Percentiles rank a stretch among this genome's conserved stretches.
Evolutionary conservation across 2,329 filamentous ascomycete genomes (phyloP).

Genomic region (Cryphonectria radicalis): DNA sequence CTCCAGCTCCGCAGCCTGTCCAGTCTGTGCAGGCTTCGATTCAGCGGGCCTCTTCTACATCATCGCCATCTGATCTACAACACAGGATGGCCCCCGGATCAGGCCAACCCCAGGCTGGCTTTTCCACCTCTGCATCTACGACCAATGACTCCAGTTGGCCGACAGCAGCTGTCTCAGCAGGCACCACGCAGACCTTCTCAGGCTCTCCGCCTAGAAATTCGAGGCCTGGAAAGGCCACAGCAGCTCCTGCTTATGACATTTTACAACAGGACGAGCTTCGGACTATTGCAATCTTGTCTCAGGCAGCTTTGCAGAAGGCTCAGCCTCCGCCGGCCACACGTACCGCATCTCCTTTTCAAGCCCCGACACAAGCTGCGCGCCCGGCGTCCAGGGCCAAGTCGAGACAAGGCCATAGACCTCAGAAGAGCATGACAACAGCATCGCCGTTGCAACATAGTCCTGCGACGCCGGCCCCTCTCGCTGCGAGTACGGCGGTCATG

Average conservation of each 20-base stretch:
- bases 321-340: slow-evolving; percentile 40
- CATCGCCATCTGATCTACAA: slow-evolving; percentile 12
- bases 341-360: slow-evolving; percentile 37
- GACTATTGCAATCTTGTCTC: slow-evolving; percentile 31
- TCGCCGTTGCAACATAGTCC: slow-evolving; percentile 28
- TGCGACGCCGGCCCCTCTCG: slow-evolving; percentile 19
- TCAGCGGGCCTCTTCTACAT: slow-evolving; percentile 3
- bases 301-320: slow-evolving; percentile 34
- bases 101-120: slow-evolving; percentile 10
- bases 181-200: slow-evolving; percentile 7
- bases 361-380: slow-evolving; percentile 25
- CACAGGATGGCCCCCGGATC: slow-evolving; percentile 28
- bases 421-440: slow-evolving; percentile 39
- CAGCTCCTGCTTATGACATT: slow-evolving; percentile 16
- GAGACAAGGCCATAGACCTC: slow-evolving; percentile 41
- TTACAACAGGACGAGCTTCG: slow-evolving; percentile 24
- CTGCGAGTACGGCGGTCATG: slow-evolving; percentile 27
- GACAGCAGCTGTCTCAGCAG: slow-evolving; percentile 19
- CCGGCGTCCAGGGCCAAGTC: slow-evolving; percentile 38
- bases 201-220: slow-evolving; percentile 3
- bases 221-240: slow-evolving; percentile 6
- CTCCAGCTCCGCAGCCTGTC: slow-evolving; percentile 3
- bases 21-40: slow-evolving; percentile 13
- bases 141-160: slow-evolving; percentile 29
- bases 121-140: slow-evolving; percentile 8